Base-by-base conservation (phyloP, 2,329 filamentous ascomycete species). In the Monilinia laxa region DNA sequence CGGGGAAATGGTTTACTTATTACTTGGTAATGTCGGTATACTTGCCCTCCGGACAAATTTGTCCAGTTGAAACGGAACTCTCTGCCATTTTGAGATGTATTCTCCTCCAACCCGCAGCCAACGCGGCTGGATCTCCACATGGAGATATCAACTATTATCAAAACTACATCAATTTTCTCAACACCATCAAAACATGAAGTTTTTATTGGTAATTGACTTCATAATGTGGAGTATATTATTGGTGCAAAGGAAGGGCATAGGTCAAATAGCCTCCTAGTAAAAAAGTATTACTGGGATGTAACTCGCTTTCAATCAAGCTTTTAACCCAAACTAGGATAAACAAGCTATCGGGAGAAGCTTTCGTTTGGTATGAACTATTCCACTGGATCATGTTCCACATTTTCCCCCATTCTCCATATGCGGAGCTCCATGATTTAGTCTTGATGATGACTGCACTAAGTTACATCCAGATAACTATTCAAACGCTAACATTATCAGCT, bases 401-500 rank as follows among this genome's bases (percentile, higher is more conserved):
- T 60, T 23, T 3, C 57, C 42, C 57, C 42, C 28, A 49, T 60
- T 23, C 58, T 49, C 58, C 58, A 60, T 51, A 31, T 45, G 58
- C 45, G 31, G 58, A 38, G 45, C 28, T 28, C 58, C 31, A 60
- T 28, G 58, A 60, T 60, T 38, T 25, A 51, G 14, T 51, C 3
- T 25, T 18, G n/a, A 38, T 38, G 14, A 60, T 47, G 40, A 25
- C 55, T 57, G 55, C 38, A 16, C 55, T 42, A 58, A 58, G 40
- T 28, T 51, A n/a, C n/a, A 38, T 49, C 51, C 57, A 51, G 35
- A 60, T 16, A 18, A 51, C n/a, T n/a, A 35, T 38, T 18, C 20
- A 4, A 38, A 51, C 58, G 45, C 58, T 60, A 60, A 60, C 7
- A 38, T 60, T n/a, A 60, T 51, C 58, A 60, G 58, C 58, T 60